These are phyloP conservation scores for Tetrapisispora iriomotensis DNA, from an alignment of 805 yeast genomes.

Conservation along the genomic window DNA sequence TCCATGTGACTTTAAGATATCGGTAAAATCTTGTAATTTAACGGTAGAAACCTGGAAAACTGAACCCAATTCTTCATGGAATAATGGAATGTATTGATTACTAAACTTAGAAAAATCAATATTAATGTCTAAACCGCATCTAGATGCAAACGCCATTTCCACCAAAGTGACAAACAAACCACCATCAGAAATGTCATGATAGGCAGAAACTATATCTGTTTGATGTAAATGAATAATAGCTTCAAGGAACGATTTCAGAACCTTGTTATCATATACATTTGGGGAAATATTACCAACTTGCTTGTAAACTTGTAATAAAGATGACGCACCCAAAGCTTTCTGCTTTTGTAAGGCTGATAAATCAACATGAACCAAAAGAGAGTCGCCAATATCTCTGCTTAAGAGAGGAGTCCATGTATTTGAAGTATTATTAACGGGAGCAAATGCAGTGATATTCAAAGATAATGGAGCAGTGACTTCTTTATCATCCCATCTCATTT, in stretches of 20 bases:
- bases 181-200: constrained; percentile 96
- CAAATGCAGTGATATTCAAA: constrained; percentile 82
- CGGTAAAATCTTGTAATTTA: constrained; percentile 45
- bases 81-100: constrained; percentile 47
- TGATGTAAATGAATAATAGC: constrained; percentile 67
- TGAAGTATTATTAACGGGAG: constrained; percentile 74
- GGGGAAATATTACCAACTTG: constrained; percentile 81
- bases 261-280: constrained; percentile 57
- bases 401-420: constrained; percentile 94
- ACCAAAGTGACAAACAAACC: constrained; percentile 76
- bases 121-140: constrained; percentile 65
- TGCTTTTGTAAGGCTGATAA: constrained; percentile 45
- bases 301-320: constrained; percentile 85
- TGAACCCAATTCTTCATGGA: constrained; percentile 92
- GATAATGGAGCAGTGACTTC: constrained; percentile 96
- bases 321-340: constrained; percentile 81
- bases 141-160: constrained; percentile 96
- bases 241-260: constrained; percentile 60
- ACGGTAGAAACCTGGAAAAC: constrained; percentile 72
- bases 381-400: constrained; percentile 38
- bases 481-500: constrained; percentile 90
- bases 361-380: constrained; percentile 71
- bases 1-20: constrained; percentile 48
- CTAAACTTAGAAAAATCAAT: constrained; percentile 31
- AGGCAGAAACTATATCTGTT: constrained; percentile 60